Percentiles rank a stretch among this genome's conserved stretches.
Conservation (phyloP, 345 rosid genomes). For the Eucalyptus tenuipes region DNA sequence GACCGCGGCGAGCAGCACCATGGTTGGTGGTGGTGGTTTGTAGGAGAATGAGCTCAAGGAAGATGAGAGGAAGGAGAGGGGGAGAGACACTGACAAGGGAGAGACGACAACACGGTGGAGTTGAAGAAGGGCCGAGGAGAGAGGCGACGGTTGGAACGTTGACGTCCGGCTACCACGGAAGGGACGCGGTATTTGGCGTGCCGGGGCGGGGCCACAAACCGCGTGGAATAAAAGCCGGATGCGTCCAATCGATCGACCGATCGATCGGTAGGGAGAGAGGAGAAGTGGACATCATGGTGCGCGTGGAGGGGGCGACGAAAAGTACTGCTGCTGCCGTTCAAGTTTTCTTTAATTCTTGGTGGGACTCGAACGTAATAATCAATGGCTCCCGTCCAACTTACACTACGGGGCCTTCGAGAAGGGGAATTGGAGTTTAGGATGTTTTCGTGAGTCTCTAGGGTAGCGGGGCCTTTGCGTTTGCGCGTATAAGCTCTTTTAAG, state of each 20-base stretch:
- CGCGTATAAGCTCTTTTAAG: neutral
- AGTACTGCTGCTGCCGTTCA: neutral
- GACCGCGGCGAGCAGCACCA: neutral
- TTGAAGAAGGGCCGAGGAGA: neutral
- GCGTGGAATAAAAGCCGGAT: neutral
- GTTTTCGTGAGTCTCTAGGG: neutral
- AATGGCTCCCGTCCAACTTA: neutral
- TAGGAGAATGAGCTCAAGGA: neutral
- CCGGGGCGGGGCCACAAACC: neutral
- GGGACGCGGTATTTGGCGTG: neutral
- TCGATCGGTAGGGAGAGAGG: neutral
- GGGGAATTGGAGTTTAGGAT: fast-evolving
- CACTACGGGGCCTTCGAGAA: neutral
- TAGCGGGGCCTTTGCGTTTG: neutral
- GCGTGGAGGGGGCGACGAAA: neutral
- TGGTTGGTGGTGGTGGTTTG: neutral
- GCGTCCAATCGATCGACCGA: neutral
- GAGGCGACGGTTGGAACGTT: neutral
- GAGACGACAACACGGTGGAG: neutral
- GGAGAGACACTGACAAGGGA: neutral
- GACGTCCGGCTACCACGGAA: neutral
- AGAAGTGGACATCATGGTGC: neutral
- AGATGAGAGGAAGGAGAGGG: neutral
- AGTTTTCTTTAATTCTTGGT: neutral
- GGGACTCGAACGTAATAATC: neutral